Conservation (phyloP, 495 filamentous ascomycete genomes). For the Platismatia glauca region DNA sequence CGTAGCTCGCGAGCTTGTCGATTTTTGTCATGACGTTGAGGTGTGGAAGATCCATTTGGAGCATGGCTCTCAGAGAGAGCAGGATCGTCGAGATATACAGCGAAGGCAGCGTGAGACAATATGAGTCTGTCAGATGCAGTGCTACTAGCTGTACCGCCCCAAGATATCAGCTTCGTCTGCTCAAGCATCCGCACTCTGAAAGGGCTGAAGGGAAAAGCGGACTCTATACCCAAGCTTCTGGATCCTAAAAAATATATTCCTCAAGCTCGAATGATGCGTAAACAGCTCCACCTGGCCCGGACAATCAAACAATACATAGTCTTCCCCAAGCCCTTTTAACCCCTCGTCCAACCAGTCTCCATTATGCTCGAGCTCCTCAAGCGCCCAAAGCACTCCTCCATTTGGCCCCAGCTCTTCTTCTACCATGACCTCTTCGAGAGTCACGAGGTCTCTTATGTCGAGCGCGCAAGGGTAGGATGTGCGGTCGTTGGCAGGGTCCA, state of each 20-base stretch:
- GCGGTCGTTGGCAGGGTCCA: constrained; percentile 92
- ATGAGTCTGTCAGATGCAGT: constrained; percentile 83
- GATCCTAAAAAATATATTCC: constrained; percentile 81
- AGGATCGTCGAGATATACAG: constrained; percentile 91
- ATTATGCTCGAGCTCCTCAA: constrained; percentile 91
- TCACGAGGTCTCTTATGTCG: constrained; percentile 82
- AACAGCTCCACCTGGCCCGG: constrained; percentile 96
- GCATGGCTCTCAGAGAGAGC: constrained; percentile 87
- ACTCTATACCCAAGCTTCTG: constrained; percentile 92
- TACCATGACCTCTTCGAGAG: constrained; percentile 90
- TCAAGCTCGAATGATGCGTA: constrained; percentile 81
- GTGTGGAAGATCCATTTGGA: constrained; percentile 92
- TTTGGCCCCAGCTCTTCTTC: constrained; percentile 87
- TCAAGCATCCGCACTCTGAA: neutral
- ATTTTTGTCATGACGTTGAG: constrained; percentile 96
- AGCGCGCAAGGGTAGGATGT: constrained; percentile 69
- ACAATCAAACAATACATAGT: constrained; percentile 93
- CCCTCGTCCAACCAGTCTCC: constrained; percentile 81
- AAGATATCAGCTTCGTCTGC: constrained; percentile 19
- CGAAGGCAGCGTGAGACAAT: constrained; percentile 81
- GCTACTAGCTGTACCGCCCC: constrained; percentile 60
- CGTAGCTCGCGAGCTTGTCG: constrained; percentile 75
- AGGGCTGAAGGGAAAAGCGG: constrained; percentile 31
- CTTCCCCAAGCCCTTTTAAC: constrained; percentile 67
- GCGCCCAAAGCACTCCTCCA: constrained; percentile 81